Percentiles rank a stretch among this genome's conserved stretches.
phyloP scores from a whole-genome alignment of 1,284 basidiomycete genomes.

The Anthracocystis walkeri region DNA sequence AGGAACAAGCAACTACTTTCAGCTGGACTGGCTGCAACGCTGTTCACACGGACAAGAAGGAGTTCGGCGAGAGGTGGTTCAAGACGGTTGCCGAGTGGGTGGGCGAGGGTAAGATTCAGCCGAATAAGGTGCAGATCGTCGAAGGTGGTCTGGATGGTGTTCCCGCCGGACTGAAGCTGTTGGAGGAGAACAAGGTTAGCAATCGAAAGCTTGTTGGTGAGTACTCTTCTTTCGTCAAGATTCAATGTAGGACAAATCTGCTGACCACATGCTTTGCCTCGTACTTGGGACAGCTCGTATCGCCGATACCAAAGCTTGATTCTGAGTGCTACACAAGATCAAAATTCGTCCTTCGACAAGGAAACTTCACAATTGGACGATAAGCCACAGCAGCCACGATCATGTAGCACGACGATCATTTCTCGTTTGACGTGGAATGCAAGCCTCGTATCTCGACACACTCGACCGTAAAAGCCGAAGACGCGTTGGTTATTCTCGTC shows the following conservation, averaged over 20 bases:
- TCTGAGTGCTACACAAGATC: background rate
- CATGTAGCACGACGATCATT: background rate
- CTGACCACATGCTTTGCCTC: background rate
- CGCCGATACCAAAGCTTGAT: slow-evolving; percentile 24
- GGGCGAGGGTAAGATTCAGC: slow-evolving; percentile 56
- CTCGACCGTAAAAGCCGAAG: slow-evolving; percentile 20
- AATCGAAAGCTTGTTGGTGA: slow-evolving; percentile 70
- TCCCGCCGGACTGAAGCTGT: slow-evolving; percentile 48
- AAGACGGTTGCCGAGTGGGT: slow-evolving; percentile 50
- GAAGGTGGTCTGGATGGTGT: slow-evolving; percentile 54
- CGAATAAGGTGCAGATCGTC: slow-evolving; percentile 54
- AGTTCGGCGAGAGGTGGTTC: slow-evolving; percentile 59
- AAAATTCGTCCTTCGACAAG: background rate
- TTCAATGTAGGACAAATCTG: background rate
- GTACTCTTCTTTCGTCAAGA: slow-evolving; percentile 1
- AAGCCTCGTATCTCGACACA: background rate
- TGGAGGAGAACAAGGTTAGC: slow-evolving; percentile 58
- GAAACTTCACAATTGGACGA: slow-evolving; percentile 9
- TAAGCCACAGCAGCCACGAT: background rate
- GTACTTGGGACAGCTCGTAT: slow-evolving; percentile 21
- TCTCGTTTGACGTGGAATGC: background rate
- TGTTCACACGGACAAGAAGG: slow-evolving; percentile 37
- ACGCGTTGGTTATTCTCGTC: background rate
- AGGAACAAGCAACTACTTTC: slow-evolving; percentile 14
- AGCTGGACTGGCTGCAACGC: slow-evolving; percentile 14